Conservation (phyloP, 23 red algal genomes). For the Gracilaria domingensis region DNA sequence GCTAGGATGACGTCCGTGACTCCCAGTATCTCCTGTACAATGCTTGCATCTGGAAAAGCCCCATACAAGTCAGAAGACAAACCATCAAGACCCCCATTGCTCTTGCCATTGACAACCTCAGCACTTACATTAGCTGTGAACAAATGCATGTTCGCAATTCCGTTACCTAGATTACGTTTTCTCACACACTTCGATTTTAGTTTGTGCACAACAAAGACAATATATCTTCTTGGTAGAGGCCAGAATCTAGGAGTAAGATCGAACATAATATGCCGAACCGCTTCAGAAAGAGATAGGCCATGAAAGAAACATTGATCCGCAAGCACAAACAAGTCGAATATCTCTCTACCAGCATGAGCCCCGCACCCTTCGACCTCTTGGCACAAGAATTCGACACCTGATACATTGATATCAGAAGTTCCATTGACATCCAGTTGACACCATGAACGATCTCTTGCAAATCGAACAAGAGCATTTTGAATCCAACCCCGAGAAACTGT, state of each 20-base stretch:
- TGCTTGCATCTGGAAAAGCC: neutral
- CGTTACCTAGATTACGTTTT: neutral
- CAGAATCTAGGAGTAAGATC: constrained; percentile 13
- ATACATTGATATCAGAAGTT: neutral
- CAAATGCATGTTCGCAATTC: neutral
- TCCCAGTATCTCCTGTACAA: neutral
- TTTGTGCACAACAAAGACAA: neutral
- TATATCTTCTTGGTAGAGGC: constrained; percentile 8
- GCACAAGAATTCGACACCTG: neutral
- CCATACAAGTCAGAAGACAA: neutral
- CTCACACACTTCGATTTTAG: neutral
- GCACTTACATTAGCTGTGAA: neutral
- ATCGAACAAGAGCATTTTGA: constrained; percentile 17
- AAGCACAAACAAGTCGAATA: neutral
- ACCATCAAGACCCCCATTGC: constrained; percentile 6
- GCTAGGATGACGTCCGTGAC: neutral
- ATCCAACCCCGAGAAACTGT: constrained; percentile 1
- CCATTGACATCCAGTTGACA: neutral
- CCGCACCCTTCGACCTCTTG: neutral
- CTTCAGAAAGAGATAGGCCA: constrained; percentile 5
- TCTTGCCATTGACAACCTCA: neutral
- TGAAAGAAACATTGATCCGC: constrained; percentile 27
- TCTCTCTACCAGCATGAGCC: neutral
- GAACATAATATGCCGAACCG: neutral
- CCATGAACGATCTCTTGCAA: constrained; percentile 27